These are phyloP conservation scores for Sphaerostilbella broomeana DNA, from an alignment of 2,329 filamentous ascomycete genomes.

Conservation along the genomic window DNA sequence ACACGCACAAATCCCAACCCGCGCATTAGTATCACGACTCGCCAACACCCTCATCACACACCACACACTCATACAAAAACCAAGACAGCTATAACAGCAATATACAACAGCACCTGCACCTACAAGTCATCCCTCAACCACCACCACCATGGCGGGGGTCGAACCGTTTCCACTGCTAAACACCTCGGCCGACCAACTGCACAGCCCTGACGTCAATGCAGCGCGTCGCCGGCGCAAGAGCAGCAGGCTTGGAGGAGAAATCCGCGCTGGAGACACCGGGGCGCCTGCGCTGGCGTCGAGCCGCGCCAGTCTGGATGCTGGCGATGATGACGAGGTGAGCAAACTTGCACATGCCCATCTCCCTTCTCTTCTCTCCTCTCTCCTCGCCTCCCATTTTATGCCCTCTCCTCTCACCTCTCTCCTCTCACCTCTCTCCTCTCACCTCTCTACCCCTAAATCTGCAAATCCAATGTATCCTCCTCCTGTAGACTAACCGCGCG, in stretches of 20 bases:
- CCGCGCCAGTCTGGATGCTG: constrained; percentile 37
- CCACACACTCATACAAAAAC: too few species aligned
- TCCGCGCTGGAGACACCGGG: constrained; percentile 50
- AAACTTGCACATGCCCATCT: constrained; percentile 13
- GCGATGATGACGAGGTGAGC: constrained; percentile 15
- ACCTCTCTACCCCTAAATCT: background rate
- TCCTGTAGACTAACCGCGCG: constrained; percentile 7
- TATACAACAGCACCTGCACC: too few species aligned
- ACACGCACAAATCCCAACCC: too few species aligned
- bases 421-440: too few species aligned
- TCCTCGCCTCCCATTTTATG: background rate
- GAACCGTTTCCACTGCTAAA: constrained; percentile 53
- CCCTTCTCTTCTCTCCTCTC: too few species aligned
- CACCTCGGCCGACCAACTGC: constrained; percentile 43
- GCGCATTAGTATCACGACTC: too few species aligned
- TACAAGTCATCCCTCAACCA: too few species aligned
- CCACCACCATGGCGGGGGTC: constrained; percentile 35
- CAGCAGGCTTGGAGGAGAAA: constrained; percentile 46
- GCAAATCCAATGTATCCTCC: background rate
- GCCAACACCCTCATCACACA: too few species aligned
- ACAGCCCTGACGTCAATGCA: constrained; percentile 32
- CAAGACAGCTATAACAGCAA: background rate
- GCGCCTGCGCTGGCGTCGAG: constrained; percentile 49
- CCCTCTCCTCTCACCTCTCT: too few species aligned
- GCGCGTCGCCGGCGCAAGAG: constrained; percentile 49